A percentile compares a stretch with the other conserved stretches of the same genome.
Conservation (phyloP, 768 basidiomycete species). For the Leccinum pellstonianum region DNA sequence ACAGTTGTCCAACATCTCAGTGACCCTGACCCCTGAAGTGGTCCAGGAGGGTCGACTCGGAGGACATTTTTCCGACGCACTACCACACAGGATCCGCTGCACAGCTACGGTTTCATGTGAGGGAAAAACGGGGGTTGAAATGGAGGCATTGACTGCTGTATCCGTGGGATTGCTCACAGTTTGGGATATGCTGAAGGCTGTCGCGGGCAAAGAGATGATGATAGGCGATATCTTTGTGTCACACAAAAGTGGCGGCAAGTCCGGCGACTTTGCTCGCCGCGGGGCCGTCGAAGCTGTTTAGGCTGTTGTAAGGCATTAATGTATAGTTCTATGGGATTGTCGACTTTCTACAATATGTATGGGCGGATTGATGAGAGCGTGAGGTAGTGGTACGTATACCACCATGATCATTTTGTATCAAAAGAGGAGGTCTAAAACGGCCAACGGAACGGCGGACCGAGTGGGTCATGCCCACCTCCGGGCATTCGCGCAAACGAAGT, state of each 20-base stretch:
- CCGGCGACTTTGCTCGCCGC: conserved; percentile 58
- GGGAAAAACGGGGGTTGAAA: conserved; percentile 86
- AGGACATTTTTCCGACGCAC: not conserved
- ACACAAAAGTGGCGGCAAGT: conserved; percentile 70
- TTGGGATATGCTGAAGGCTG: conserved; percentile 93
- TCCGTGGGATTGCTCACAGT: conserved; percentile 76
- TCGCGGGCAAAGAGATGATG: conserved; percentile 84
- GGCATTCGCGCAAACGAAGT: too few relatives aligned
- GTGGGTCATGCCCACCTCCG: too few relatives aligned
- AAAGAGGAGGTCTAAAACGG: too few relatives aligned
- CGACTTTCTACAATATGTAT: not conserved
- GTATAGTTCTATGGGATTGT: not conserved
- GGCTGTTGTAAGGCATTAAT: not conserved
- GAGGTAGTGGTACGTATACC: not conserved
- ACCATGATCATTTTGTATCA: too few relatives aligned
- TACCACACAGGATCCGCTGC: conserved; percentile 55
- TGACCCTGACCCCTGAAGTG: conserved; percentile 53
- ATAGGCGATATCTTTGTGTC: conserved; percentile 67
- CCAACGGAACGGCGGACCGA: too few relatives aligned
- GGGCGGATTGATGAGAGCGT: not conserved
- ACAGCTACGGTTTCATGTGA: conserved; percentile 69
- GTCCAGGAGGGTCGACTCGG: not conserved
- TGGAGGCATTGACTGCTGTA: conserved; percentile 91
- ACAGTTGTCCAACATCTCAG: conserved; percentile 65
- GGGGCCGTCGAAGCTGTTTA: not conserved